Conservation (phyloP, 805 yeast genomes). For the Deakozyma indianensis region DNA sequence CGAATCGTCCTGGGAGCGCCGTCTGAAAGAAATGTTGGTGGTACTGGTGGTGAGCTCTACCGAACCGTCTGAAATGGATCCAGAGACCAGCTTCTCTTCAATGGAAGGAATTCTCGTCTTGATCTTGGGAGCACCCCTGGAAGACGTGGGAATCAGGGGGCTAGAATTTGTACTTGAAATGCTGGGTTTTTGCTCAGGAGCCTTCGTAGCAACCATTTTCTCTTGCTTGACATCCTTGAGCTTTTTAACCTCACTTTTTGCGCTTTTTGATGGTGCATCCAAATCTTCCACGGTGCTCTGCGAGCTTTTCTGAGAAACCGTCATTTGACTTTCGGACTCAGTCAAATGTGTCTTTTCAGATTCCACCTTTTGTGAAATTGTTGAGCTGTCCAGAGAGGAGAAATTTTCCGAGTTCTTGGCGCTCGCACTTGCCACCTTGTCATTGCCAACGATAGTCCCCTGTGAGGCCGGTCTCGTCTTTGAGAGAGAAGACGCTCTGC, state of each 20-base stretch:
- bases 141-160: background rate
- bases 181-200: background rate
- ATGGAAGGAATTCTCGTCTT: background rate
- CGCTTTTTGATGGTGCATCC: too few species aligned
- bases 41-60: too few species aligned
- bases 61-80: too few species aligned
- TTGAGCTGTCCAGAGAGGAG: background rate
- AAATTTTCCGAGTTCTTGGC: background rate
- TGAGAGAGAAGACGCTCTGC: slow-evolving; percentile 11
- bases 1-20: too few species aligned
- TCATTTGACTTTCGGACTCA: background rate
- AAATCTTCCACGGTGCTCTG: too few species aligned
- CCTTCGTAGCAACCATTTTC: background rate
- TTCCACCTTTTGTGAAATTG: background rate
- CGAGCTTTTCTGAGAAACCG: background rate
- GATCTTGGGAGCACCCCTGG: background rate
- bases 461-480: slow-evolving; percentile 19
- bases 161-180: background rate
- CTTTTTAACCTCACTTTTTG: too few species aligned
- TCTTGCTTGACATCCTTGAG: background rate
- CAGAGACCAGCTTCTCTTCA: too few species aligned
- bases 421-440: too few species aligned
- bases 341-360: background rate
- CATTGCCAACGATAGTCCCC: slow-evolving; percentile 6
- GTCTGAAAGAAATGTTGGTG: too few species aligned